A percentile compares a stretch with the other conserved stretches of the same genome.
Evolutionary conservation across 768 basidiomycete genomes (phyloP).

Genomic region (Mycena crocata): DNA sequence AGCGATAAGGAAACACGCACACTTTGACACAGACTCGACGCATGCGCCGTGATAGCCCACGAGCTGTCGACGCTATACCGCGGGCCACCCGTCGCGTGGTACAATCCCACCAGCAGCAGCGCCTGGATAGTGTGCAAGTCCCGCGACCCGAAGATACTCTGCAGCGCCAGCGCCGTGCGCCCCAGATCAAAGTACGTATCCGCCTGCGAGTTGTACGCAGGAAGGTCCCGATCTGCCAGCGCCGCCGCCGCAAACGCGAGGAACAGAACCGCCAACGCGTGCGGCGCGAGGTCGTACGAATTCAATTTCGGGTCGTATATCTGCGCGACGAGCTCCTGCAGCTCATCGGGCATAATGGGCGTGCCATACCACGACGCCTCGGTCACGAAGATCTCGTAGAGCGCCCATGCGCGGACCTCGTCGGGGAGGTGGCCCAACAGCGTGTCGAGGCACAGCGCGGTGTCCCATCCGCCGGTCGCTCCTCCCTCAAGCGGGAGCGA

Average conservation of each 20-base stretch:
- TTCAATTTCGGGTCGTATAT: background rate
- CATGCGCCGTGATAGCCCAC: slow-evolving; percentile 46
- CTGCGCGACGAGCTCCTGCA: background rate
- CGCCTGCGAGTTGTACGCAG: slow-evolving; percentile 39
- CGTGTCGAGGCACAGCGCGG: too few relatives aligned
- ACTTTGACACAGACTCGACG: slow-evolving; percentile 39
- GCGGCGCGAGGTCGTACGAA: background rate
- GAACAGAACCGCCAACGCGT: slow-evolving; percentile 3
- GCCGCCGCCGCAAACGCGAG: slow-evolving; percentile 43
- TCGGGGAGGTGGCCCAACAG: too few relatives aligned
- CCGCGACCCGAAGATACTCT: slow-evolving; percentile 10
- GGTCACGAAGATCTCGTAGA: too few relatives aligned
- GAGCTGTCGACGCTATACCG: slow-evolving; percentile 44
- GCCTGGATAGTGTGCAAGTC: slow-evolving; percentile 31
- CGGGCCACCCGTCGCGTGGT: slow-evolving; percentile 17
- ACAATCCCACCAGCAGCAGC: slow-evolving; percentile 24
- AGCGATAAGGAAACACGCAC: background rate
- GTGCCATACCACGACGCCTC: background rate
- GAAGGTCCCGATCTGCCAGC: slow-evolving; percentile 49
- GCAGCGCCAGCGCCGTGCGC: slow-evolving; percentile 25
- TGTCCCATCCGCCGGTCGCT: too few relatives aligned
- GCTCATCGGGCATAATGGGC: background rate
- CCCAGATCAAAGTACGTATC: slow-evolving; percentile 28
- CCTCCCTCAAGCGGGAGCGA: too few relatives aligned
- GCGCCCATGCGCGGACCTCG: too few relatives aligned